Conservation (phyloP, 1,284 basidiomycete genomes). For the Microbotryum intermedium region DNA sequence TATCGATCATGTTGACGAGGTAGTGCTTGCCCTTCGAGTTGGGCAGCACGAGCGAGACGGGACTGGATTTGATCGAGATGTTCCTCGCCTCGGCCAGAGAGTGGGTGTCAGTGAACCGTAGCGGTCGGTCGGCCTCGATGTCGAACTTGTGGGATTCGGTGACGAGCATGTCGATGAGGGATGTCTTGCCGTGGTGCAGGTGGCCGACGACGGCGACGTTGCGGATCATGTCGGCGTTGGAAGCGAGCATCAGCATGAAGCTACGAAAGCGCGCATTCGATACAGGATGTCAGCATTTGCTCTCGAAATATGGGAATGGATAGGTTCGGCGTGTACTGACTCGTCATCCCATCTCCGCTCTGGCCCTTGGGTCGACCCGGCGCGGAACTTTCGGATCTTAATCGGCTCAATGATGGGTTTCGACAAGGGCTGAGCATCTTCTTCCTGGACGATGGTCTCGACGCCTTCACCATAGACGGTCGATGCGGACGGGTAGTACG, state of each 20-base stretch:
- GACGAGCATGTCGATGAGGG: conserved; percentile 90
- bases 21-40: conserved; percentile 89
- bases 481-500: conserved; percentile 88
- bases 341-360: conserved; percentile 88
- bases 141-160: conserved; percentile 92
- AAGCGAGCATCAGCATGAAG: conserved; percentile 84
- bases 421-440: conserved; percentile 88
- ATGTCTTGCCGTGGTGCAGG: conserved; percentile 96
- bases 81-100: conserved; percentile 74
- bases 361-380: conserved; percentile 61
- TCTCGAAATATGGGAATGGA: not conserved
- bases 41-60: conserved; percentile 84
- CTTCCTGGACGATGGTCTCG: conserved; percentile 95
- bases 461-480: conserved; percentile 92
- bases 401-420: conserved; percentile 95
- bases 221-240: conserved; percentile 87
- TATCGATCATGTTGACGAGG: conserved; percentile 89
- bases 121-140: conserved; percentile 81
- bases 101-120: conserved; percentile 95
- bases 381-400: conserved; percentile 81
- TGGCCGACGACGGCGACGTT: conserved; percentile 93
- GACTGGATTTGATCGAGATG: conserved; percentile 93
- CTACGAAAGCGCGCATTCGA: conserved; percentile 42
- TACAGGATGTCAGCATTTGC: not conserved
- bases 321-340: conserved; percentile 51